Conservation (phyloP, 768 basidiomycete species). For the Lactarius tabidus region DNA sequence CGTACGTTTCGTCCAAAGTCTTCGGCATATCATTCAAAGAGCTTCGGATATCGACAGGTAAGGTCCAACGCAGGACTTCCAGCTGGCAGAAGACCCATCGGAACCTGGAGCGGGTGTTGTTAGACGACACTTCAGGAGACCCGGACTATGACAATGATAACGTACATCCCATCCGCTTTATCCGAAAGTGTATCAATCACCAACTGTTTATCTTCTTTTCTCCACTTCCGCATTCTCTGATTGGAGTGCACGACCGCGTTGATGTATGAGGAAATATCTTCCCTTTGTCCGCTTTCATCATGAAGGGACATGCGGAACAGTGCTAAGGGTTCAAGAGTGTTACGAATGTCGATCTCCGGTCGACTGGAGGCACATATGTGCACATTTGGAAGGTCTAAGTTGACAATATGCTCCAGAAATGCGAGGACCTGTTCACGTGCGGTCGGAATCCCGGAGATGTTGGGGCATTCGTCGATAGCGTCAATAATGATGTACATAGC, state of each 20-base stretch:
- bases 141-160: accelerated
- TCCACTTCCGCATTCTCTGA: neutral
- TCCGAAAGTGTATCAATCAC: neutral
- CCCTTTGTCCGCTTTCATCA: neutral
- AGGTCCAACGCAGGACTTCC: no score
- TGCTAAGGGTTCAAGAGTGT: neutral
- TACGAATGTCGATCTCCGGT: conserved; percentile 2
- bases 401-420: neutral
- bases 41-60: no score
- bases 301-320: neutral
- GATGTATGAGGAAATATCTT: neutral
- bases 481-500: neutral
- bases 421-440: neutral
- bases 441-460: neutral
- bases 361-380: conserved; percentile 9
- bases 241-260: neutral
- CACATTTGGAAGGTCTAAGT: neutral
- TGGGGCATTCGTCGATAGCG: conserved; percentile 12
- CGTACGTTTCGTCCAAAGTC: no score
- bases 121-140: no score
- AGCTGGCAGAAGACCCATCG: no score
- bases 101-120: no score
- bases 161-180: conserved; percentile 10
- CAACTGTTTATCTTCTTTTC: neutral
- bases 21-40: no score